phyloP scores from a whole-genome alignment of 73 alveolate genomes.

The Paramecium octaurelia region DNA sequence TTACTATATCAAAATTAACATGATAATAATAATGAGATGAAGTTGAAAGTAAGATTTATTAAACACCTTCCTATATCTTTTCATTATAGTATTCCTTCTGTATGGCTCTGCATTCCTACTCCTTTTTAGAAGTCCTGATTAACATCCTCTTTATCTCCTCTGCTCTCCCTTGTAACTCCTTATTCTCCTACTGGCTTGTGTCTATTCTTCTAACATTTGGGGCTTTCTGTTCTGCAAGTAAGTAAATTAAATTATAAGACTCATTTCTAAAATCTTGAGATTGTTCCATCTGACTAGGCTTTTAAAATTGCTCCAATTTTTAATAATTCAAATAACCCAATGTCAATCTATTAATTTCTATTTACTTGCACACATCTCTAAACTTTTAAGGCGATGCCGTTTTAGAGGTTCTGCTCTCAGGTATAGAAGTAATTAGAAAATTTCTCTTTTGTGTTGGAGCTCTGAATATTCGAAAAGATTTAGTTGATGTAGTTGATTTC shows the following conservation, averaged over 20 bases:
- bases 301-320: background rate
- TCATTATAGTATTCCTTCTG: background rate
- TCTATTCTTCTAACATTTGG: slow-evolving; percentile 1
- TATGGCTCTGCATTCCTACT: background rate
- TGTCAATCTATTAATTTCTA: slow-evolving; percentile 22
- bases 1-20: slow-evolving; percentile 19
- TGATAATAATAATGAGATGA: slow-evolving; percentile 33
- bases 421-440: slow-evolving; percentile 13
- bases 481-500: background rate
- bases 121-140: background rate
- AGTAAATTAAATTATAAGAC: background rate
- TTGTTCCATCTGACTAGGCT: background rate
- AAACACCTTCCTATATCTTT: background rate
- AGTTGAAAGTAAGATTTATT: background rate
- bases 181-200: background rate
- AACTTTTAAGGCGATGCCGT: slow-evolving; percentile 29
- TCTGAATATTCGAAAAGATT: background rate
- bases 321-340: slow-evolving; percentile 44
- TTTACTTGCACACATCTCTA: background rate
- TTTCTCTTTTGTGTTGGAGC: background rate
- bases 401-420: background rate
- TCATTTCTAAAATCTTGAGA: background rate
- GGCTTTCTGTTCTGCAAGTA: background rate
- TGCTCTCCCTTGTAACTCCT: background rate
- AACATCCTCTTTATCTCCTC: slow-evolving; percentile 1